These are phyloP conservation scores for Curvularia sp. DNA, from an alignment of 2,329 filamentous ascomycete species.

Conservation along the genomic window DNA sequence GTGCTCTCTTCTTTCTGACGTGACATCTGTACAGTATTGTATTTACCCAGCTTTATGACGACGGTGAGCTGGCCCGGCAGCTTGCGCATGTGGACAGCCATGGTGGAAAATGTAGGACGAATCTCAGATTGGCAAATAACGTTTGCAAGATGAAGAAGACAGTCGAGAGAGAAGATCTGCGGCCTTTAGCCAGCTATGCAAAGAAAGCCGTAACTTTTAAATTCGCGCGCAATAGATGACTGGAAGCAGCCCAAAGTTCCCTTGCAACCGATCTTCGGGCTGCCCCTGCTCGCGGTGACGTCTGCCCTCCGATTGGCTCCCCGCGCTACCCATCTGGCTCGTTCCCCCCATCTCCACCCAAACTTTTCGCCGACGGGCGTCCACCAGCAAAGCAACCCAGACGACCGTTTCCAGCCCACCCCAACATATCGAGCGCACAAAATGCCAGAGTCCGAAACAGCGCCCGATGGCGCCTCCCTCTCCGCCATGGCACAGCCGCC, in stretches of 20 bases:
- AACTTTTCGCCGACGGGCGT: slow-evolving; percentile 31
- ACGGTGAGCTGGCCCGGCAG: slow-evolving; percentile 67
- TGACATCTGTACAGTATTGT: slow-evolving; percentile 34
- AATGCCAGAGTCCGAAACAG: slow-evolving; percentile 39
- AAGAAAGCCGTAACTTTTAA: neutral
- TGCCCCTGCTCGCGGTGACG: slow-evolving; percentile 17
- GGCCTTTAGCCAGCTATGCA: neutral
- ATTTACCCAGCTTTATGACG: slow-evolving; percentile 84
- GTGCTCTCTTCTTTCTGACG: slow-evolving; percentile 28
- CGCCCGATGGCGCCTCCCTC: slow-evolving; percentile 39
- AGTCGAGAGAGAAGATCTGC: neutral
- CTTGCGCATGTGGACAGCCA: slow-evolving; percentile 58
- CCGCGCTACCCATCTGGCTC: slow-evolving; percentile 17
- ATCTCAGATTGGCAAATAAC: neutral
- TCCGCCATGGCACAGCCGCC: slow-evolving; percentile 28
- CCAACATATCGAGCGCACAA: neutral
- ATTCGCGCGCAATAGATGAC: slow-evolving; percentile 24
- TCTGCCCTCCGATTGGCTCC: slow-evolving; percentile 35
- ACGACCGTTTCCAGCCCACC: neutral
- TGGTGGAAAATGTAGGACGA: slow-evolving; percentile 9
- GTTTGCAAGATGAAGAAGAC: neutral
- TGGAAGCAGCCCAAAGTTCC: slow-evolving; percentile 24
- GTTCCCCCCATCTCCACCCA: slow-evolving; percentile 13
- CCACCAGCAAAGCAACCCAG: slow-evolving; percentile 4
- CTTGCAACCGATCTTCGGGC: slow-evolving; percentile 23